Evolutionary conservation across 2,329 filamentous ascomycete species (phyloP).

Genomic region (Pseudocercospora crystallina): DNA sequence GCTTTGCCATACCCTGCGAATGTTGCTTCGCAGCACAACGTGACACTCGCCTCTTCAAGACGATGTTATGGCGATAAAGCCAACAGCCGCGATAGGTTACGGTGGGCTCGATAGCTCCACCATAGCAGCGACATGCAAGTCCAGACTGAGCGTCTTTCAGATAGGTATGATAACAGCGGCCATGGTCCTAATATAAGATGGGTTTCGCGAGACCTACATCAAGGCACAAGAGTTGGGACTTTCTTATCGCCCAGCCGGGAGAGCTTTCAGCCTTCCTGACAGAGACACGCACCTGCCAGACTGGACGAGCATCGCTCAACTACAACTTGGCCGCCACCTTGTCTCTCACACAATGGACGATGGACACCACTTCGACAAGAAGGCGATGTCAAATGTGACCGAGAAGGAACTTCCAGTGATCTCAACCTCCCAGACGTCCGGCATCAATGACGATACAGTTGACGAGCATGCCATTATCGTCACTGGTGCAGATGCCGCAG

Average conservation of each 20-base stretch:
- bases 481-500: slow-evolving; percentile 53
- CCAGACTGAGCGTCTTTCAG: background rate
- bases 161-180: background rate
- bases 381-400: background rate
- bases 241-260: too few species aligned
- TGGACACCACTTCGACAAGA: background rate
- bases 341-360: too few species aligned
- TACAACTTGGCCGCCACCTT: too few species aligned
- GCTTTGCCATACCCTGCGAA: background rate
- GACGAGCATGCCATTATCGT: slow-evolving; percentile 49
- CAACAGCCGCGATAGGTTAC: background rate
- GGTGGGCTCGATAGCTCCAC: background rate
- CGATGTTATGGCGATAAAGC: background rate
- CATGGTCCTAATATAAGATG: too few species aligned
- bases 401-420: background rate
- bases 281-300: background rate
- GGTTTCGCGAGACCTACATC: too few species aligned
- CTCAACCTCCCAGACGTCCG: background rate
- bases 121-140: background rate
- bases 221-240: too few species aligned
- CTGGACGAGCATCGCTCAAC: background rate
- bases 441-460: background rate
- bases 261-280: too few species aligned
- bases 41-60: background rate
- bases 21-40: background rate